Conservation (phyloP, 257 asterid genomes). For the Capsicum pubescens region DNA sequence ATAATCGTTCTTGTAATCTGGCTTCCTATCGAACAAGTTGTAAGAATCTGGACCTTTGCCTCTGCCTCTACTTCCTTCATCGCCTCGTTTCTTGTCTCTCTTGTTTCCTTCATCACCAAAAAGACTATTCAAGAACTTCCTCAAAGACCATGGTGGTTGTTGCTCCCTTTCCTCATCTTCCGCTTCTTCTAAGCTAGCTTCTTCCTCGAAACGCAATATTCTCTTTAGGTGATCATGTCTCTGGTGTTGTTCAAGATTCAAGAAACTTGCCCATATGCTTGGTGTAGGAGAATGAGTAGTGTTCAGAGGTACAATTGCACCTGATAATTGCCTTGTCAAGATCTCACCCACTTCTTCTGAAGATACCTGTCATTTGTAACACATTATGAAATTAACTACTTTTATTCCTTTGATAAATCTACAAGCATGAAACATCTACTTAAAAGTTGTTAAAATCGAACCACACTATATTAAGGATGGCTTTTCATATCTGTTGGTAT, state of each 20-base stretch:
- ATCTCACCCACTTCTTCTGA: slow-evolving; percentile 48
- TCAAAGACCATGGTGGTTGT: slow-evolving; percentile 58
- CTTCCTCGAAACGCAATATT: slow-evolving; percentile 35
- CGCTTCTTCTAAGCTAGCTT: not conserved
- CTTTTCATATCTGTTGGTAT: not conserved
- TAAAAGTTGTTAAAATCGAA: not conserved
- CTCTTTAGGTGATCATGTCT: slow-evolving; percentile 58
- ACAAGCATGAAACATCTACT: not conserved
- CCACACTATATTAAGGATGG: not conserved
- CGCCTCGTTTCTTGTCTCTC: not conserved
- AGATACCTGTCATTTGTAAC: slow-evolving; percentile 53
- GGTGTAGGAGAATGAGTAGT: slow-evolving; percentile 46
- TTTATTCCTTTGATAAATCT: not conserved
- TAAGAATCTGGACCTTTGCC: slow-evolving; percentile 62
- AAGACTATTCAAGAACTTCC: slow-evolving; percentile 51
- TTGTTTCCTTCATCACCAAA: slow-evolving; percentile 41
- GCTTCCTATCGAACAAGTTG: slow-evolving; percentile 58
- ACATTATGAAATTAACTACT: not conserved
- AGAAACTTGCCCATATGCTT: slow-evolving; percentile 56
- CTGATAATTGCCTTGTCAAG: slow-evolving; percentile 47
- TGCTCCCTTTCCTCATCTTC: slow-evolving; percentile 33
- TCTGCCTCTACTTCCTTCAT: slow-evolving; percentile 6
- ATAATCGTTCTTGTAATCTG: slow-evolving; percentile 69
- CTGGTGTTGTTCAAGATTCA: slow-evolving; percentile 49
- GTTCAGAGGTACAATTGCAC: slow-evolving; percentile 61